A percentile compares a stretch with the other conserved stretches of the same genome.
These are phyloP conservation scores for Thuja plicata DNA, from an alignment of 83 land plant species.

Conservation along the genomic window DNA sequence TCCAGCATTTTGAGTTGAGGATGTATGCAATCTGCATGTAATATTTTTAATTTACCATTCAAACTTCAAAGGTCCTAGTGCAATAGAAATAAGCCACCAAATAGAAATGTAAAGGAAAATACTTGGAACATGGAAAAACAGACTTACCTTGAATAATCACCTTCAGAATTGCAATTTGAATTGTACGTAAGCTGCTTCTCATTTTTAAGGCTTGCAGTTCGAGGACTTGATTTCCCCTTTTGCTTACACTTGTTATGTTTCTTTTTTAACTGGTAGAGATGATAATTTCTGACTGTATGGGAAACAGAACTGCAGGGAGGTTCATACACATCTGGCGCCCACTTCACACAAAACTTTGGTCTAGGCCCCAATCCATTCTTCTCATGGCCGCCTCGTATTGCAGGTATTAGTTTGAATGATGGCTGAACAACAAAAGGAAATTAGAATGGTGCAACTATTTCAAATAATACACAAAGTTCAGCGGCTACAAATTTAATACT, in stretches of 20 bases:
- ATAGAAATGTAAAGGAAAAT: background rate
- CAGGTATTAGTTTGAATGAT: conserved; percentile 40
- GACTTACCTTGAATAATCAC: background rate
- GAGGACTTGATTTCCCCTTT: conserved; percentile 20
- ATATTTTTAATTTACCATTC: background rate
- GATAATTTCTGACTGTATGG: conserved; percentile 30
- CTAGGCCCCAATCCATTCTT: conserved; percentile 24
- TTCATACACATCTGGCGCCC: conserved; percentile 70
- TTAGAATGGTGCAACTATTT: background rate
- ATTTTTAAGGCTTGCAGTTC: conserved; percentile 32
- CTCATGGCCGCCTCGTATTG: conserved; percentile 65
- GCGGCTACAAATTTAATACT: background rate
- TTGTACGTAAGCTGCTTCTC: conserved; percentile 14
- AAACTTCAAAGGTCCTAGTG: background rate
- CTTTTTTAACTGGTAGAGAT: conserved; percentile 18
- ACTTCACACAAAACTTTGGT: conserved; percentile 36
- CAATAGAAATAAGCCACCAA: background rate
- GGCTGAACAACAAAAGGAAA: conserved; percentile 17
- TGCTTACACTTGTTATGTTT: conserved; percentile 34
- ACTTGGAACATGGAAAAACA: background rate
- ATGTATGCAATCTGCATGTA: conserved; percentile 4
- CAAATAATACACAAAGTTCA: background rate
- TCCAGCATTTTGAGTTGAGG: background rate
- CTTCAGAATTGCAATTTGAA: background rate
- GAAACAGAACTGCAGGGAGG: conserved; percentile 40